phyloP scores from a whole-genome alignment of 164 flowering plant genomes.

The Tetrastigma voinierianum region DNA sequence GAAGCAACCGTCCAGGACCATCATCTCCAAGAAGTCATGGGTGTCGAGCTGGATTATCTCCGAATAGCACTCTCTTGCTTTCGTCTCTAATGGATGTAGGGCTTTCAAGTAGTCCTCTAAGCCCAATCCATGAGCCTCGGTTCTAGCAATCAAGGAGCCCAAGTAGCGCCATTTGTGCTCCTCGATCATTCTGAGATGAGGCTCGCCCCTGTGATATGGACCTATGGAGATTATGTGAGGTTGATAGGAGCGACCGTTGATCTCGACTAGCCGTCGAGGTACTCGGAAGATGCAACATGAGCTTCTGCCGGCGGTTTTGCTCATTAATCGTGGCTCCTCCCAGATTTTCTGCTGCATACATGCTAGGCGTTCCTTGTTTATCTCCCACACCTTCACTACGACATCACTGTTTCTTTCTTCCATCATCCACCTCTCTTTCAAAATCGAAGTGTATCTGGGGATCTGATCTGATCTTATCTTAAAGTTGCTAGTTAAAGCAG shows the following conservation, averaged over 20 bases:
- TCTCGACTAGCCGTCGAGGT: slow-evolving; percentile 40
- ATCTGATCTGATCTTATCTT: too few species aligned
- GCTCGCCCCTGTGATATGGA: slow-evolving; percentile 46
- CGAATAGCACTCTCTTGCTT: slow-evolving; percentile 46
- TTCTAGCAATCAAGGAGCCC: slow-evolving; percentile 24
- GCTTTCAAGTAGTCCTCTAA: slow-evolving; percentile 26
- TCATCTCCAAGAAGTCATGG: slow-evolving; percentile 42
- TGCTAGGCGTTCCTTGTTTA: slow-evolving; percentile 21
- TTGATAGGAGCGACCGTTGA: slow-evolving; percentile 37
- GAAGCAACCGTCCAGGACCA: slow-evolving; percentile 58
- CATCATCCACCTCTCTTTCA: not conserved
- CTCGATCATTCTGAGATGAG: slow-evolving; percentile 41
- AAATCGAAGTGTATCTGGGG: not conserved
- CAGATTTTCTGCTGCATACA: slow-evolving; percentile 34
- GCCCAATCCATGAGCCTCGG: slow-evolving; percentile 13
- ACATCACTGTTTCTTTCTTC: slow-evolving; percentile 4
- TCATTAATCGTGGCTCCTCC: slow-evolving; percentile 31
- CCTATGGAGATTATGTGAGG: slow-evolving; percentile 62
- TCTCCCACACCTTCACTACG: slow-evolving; percentile 16
- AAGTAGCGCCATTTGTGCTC: slow-evolving; percentile 59
- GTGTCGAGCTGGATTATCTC: slow-evolving; percentile 15
- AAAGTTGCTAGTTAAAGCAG: too few species aligned
- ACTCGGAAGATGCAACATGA: slow-evolving; percentile 55
- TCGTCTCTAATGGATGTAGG: slow-evolving; percentile 19
- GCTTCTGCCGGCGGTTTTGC: slow-evolving; percentile 34